These are phyloP conservation scores for Casaregolazyma lundiana DNA, from an alignment of 1,139 yeast species.

Conservation along the genomic window DNA sequence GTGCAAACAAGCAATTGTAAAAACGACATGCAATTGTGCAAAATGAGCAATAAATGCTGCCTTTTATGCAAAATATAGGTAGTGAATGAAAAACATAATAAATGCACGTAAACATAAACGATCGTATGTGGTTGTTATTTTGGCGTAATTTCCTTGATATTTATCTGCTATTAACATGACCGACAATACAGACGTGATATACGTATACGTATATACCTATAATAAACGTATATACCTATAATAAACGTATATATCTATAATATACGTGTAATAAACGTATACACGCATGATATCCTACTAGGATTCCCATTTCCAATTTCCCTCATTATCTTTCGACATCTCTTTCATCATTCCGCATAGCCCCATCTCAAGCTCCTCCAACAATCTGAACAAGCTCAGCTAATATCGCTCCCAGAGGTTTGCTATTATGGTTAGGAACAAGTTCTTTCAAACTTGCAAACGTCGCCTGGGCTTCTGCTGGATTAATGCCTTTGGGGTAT, in stretches of 20 bases:
- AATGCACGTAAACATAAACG: slow-evolving; percentile 1
- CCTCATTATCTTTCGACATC: no score
- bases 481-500: slow-evolving; percentile 40
- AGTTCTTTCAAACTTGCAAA: slow-evolving; percentile 43
- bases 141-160: no score
- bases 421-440: slow-evolving; percentile 39
- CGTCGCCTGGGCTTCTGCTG: slow-evolving; percentile 42
- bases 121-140: no score
- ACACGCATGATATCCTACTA: no score
- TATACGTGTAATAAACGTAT: no score
- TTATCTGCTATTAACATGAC: no score
- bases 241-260: not conserved
- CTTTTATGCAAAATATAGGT: slow-evolving; percentile 4
- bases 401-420: slow-evolving; percentile 18
- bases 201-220: slow-evolving; percentile 4
- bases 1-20: not conserved
- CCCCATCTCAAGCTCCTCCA: not conserved
- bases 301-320: no score
- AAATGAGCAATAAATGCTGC: no score
- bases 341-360: no score
- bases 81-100: slow-evolving; percentile 4
- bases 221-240: not conserved
- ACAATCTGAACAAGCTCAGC: not conserved
- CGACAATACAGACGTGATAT: no score
- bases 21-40: no score